These are phyloP conservation scores for Pichia insulana DNA, from an alignment of 805 yeast species.

Conservation along the genomic window DNA sequence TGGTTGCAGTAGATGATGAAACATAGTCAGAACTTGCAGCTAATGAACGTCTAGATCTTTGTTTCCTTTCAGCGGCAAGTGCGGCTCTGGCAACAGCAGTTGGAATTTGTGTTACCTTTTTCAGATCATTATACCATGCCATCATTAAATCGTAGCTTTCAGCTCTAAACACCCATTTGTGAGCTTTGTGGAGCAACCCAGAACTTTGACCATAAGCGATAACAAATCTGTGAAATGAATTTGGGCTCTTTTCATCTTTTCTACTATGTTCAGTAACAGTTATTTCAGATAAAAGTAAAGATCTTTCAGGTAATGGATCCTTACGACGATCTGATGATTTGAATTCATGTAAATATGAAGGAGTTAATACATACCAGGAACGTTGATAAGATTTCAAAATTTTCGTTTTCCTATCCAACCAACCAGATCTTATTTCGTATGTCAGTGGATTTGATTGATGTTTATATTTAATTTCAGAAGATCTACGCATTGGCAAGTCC, in stretches of 20 bases:
- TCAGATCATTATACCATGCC: conserved; percentile 76
- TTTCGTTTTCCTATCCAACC: conserved; percentile 83
- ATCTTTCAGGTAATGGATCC: conserved; percentile 77
- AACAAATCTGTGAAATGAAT: conserved; percentile 65
- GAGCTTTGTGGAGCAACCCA: conserved; percentile 71
- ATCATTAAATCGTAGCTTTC: conserved; percentile 73
- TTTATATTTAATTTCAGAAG: conserved; percentile 55
- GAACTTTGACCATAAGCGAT: conserved; percentile 64
- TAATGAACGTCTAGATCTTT: conserved; percentile 10
- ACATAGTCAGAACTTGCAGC: conserved; percentile 14
- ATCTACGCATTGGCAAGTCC: conserved; percentile 49
- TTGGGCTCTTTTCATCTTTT: conserved; percentile 49
- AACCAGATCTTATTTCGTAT: conserved; percentile 63
- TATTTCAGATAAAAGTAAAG: conserved; percentile 71
- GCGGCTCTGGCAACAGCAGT: conserved; percentile 52
- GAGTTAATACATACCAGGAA: conserved; percentile 87
- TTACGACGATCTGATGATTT: conserved; percentile 73
- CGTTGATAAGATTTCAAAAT: conserved; percentile 83
- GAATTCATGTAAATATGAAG: conserved; percentile 84
- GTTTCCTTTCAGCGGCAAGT: conserved; percentile 30
- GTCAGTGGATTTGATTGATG: conserved; percentile 65
- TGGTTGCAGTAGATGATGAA: conserved; percentile 22
- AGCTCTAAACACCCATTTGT: conserved; percentile 93
- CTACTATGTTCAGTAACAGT: conserved; percentile 75
- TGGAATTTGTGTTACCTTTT: conserved; percentile 52